A percentile compares a stretch with the other conserved stretches of the same genome.
Evolutionary conservation across 1,139 yeast species (phyloP).

Genomic region (Schwanniomyces etchellsii): DNA sequence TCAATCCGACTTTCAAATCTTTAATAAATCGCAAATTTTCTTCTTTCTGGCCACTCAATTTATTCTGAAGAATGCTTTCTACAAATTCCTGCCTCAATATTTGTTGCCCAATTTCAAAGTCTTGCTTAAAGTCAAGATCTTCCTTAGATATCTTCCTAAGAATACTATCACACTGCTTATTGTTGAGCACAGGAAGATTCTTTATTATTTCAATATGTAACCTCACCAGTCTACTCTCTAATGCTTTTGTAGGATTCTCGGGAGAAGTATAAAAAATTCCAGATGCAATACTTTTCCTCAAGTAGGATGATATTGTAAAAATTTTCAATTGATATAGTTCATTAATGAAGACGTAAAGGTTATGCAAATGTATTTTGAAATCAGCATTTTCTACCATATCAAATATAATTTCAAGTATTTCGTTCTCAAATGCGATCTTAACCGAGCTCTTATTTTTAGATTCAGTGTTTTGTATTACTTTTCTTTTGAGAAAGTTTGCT

Average conservation of each 20-base stretch:
- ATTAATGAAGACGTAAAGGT: conserved; percentile 47
- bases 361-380: conserved; percentile 18
- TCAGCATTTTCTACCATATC: conserved; percentile 34
- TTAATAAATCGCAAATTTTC: conserved; percentile 12
- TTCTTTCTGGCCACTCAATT: conserved; percentile 10
- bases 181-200: conserved; percentile 49
- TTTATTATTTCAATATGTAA: conserved; percentile 47
- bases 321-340: conserved; percentile 49
- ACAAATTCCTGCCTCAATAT: conserved; percentile 20
- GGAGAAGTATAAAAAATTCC: conserved; percentile 62
- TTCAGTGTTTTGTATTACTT: conserved; percentile 20
- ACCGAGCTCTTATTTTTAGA: conserved; percentile 19
- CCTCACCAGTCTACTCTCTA: conserved; percentile 21
- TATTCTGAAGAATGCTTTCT: conserved; percentile 16
- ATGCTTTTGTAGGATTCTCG: conserved; percentile 8
- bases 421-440: conserved; percentile 43
- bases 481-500: conserved; percentile 34
- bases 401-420: conserved; percentile 44
- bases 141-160: conserved; percentile 33
- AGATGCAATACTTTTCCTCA: conserved; percentile 75
- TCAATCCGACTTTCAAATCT: conserved; percentile 33
- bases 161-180: conserved; percentile 47
- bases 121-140: conserved; percentile 27
- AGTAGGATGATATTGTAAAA: conserved; percentile 59
- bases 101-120: conserved; percentile 25